Evolutionary conservation across 371 early-diverging fungal genomes (phyloP), one percentile per base, ranked within the genome.

Genomic region (Mucor circinelloides): DNA sequence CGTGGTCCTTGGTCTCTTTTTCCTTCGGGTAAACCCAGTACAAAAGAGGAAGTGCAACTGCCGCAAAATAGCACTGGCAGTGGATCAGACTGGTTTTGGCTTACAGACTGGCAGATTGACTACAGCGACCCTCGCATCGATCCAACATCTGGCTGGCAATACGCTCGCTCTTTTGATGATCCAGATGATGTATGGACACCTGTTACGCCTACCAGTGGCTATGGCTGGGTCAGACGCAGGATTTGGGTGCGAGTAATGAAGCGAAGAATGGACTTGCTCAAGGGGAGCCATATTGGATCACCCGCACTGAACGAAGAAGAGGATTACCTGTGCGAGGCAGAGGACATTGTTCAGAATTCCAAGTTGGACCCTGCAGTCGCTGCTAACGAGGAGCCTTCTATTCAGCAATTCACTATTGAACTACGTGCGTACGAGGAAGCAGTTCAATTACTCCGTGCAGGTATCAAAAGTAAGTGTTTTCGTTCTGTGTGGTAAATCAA

Each of bases 51-150:
- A 30, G 86, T 89, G 15, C 74, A 77, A 12, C 64, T 90, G 15
- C 90, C 88, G 0, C 25, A 55, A 4, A 65, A 42, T 17, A 59
- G 58, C 15, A 42, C 2, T 9, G 42, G 71, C 0, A 55, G 58
- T 69, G 70, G 55, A 28, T 68, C 69, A 3, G 60, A 74, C 13
- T 93, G 92, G 92, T 93, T 89, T 69, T 93, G 93, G 93, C 60
- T 91, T 31, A 90, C 89, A 3, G 93, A 93, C 48, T 93, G 93
- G 93, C 79, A 82, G 19, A 75, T 91, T 23, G 92, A 92, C 69
- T 74, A 81, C 25, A 81, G 79, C 15, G 85, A 89, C 69, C 88
- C 89, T 3, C 73, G 75, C 28, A 73, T 81, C 5, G 88, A 89
- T 64, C 74, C 81, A 4, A 79, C 75, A 2, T 82, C 87, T 1